Conservation (phyloP, 148 eudicot species). For the Gaultheria prostrata region DNA sequence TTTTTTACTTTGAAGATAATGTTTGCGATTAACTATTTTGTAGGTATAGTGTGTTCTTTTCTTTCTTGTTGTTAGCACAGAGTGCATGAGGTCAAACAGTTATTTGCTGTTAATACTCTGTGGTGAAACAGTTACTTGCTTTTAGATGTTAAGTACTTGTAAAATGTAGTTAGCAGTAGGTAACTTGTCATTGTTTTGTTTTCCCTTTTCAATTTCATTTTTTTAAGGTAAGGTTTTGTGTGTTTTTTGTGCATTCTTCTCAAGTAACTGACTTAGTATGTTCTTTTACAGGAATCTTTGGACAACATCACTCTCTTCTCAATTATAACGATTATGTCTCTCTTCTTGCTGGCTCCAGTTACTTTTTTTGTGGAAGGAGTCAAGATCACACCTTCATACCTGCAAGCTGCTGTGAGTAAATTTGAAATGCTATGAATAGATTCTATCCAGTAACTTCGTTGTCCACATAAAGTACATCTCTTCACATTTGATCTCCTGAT, state of each 20-base stretch:
- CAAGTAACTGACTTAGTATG: background rate
- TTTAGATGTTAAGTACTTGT: background rate
- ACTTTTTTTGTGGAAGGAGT: constrained; percentile 77
- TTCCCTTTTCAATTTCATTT: background rate
- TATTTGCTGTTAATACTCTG: background rate
- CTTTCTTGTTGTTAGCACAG: background rate
- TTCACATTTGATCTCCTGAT: constrained; percentile 5
- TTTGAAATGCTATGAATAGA: background rate
- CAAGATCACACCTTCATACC: constrained; percentile 73
- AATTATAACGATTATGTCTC: constrained; percentile 89
- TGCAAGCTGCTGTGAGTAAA: constrained; percentile 78
- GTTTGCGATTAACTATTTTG: background rate
- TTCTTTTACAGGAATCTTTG: constrained; percentile 70
- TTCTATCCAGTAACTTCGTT: background rate
- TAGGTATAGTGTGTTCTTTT: background rate
- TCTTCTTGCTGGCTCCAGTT: constrained; percentile 69
- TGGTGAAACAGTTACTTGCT: background rate
- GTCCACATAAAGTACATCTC: background rate
- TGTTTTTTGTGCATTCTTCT: background rate
- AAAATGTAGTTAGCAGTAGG: background rate
- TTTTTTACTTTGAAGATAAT: background rate
- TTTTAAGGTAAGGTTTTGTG: background rate
- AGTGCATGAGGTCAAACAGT: background rate
- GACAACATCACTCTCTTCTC: constrained; percentile 96
- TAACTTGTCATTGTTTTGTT: background rate